These are phyloP conservation scores for Camellia japonica DNA, from an alignment of 148 eudicot genomes.

Conservation along the genomic window DNA sequence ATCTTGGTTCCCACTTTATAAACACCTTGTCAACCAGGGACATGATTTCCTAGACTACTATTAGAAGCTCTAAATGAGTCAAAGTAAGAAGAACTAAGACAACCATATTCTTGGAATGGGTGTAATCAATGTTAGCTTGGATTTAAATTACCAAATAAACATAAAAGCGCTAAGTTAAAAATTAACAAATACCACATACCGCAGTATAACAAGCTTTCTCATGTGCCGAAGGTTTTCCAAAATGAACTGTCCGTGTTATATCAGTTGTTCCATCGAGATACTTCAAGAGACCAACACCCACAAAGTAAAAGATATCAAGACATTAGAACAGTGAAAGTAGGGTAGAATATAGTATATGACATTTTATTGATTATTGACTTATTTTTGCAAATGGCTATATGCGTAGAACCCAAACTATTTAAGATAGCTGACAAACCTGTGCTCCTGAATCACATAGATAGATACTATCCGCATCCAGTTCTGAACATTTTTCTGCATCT, in stretches of 20 bases:
- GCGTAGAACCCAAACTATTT: slow-evolving; percentile 9
- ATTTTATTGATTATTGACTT: neutral
- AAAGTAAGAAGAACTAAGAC: neutral
- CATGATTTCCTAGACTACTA: neutral
- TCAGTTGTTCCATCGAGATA: slow-evolving; percentile 98
- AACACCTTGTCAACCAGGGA: neutral
- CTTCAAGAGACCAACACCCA: slow-evolving; percentile 32
- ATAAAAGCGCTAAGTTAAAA: neutral
- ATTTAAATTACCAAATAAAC: neutral
- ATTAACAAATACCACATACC: slow-evolving; percentile 42
- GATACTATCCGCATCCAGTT: slow-evolving; percentile 79
- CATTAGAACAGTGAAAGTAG: slow-evolving; percentile 11
- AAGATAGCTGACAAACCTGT: slow-evolving; percentile 55
- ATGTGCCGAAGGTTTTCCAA: slow-evolving; percentile 88
- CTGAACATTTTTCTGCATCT: slow-evolving; percentile 76
- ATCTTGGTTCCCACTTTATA: neutral
- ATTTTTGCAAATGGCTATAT: neutral
- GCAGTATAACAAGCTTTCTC: slow-evolving; percentile 92
- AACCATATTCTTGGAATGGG: neutral
- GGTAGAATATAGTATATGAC: neutral
- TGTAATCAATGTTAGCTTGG: neutral
- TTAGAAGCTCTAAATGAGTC: slow-evolving; percentile 8
- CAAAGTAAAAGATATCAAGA: slow-evolving; percentile 9
- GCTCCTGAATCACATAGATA: slow-evolving; percentile 94
- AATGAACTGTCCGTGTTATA: slow-evolving; percentile 95